Percentiles rank a stretch among this genome's conserved stretches.
phyloP scores from a whole-genome alignment of 164 flowering plant species.

The Buxus sempervirens region DNA sequence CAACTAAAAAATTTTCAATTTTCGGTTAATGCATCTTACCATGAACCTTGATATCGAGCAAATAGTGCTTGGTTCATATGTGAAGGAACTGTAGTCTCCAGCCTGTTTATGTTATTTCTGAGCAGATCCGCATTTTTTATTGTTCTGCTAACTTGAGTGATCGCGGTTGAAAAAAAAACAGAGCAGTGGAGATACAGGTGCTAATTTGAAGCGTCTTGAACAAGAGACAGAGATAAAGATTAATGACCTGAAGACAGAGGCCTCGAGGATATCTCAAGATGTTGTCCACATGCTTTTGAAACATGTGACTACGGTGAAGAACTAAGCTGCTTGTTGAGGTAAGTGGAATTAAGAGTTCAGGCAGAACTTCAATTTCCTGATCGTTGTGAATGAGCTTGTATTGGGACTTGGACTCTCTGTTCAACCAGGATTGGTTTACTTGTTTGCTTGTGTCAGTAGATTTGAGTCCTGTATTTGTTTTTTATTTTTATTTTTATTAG shows the following conservation, averaged over 20 bases:
- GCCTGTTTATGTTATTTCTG: no score
- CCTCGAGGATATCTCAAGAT: slow-evolving; percentile 58
- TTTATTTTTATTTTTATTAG: no score
- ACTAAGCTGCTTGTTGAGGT: slow-evolving; percentile 25
- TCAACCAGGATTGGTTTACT: background rate
- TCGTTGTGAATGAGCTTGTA: background rate
- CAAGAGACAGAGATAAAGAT: slow-evolving; percentile 73
- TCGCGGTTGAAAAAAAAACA: slow-evolving; percentile 23
- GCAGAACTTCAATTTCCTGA: background rate
- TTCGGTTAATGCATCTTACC: background rate
- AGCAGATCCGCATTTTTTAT: background rate
- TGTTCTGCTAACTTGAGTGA: background rate
- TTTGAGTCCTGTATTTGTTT: slow-evolving; percentile 4
- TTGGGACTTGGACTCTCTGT: background rate
- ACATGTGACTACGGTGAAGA: slow-evolving; percentile 76
- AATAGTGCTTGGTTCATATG: background rate
- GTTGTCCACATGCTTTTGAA: slow-evolving; percentile 81
- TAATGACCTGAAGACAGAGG: slow-evolving; percentile 49
- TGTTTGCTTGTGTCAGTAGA: background rate
- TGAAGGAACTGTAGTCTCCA: no score
- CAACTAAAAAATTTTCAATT: background rate
- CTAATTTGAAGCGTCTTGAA: slow-evolving; percentile 89
- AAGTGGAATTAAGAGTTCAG: background rate
- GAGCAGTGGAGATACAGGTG: slow-evolving; percentile 94
- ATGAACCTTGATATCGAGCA: background rate